A percentile compares a stretch with the other conserved stretches of the same genome.
Conservation (phyloP, 1,284 basidiomycete species). For the Meripilus lineatus region DNA sequence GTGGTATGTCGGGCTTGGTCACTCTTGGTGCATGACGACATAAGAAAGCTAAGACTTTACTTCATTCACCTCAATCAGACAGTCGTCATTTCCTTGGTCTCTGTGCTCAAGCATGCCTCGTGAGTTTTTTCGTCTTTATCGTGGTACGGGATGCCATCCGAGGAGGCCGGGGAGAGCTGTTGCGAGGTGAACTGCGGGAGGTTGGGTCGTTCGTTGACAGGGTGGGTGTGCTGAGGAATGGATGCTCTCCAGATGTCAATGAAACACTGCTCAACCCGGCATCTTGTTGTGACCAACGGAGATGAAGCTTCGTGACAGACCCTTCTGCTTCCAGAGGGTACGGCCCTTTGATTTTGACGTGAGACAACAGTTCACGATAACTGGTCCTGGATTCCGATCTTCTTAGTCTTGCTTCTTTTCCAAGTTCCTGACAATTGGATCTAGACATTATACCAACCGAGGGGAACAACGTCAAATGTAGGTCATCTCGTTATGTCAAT, state of each 20-base stretch:
- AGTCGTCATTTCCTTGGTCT: slow-evolving; percentile 49
- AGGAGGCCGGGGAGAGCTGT: neutral
- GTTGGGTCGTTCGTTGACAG: neutral
- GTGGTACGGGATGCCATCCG: neutral
- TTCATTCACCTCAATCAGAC: slow-evolving; percentile 37
- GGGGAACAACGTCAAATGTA: slow-evolving; percentile 75
- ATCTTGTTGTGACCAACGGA: neutral
- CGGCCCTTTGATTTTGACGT: no score
- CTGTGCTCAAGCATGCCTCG: slow-evolving; percentile 58
- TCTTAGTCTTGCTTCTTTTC: no score
- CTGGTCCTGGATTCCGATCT: no score
- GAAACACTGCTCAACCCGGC: neutral
- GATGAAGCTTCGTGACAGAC: neutral
- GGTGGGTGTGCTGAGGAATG: neutral
- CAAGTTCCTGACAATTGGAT: neutral
- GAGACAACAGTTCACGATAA: no score
- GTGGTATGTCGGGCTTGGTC: slow-evolving; percentile 40
- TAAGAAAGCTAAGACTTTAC: slow-evolving; percentile 1
- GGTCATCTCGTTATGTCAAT: no score
- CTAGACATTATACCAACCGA: slow-evolving; percentile 62
- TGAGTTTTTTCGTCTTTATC: slow-evolving; percentile 28
- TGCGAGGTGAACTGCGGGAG: neutral
- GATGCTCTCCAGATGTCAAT: neutral
- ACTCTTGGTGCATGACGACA: neutral
- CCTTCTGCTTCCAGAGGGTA: neutral